Evolutionary conservation across 345 rosid species (phyloP), one percentile per base, ranked within the genome.

Genomic region (Salix suchowensis): DNA sequence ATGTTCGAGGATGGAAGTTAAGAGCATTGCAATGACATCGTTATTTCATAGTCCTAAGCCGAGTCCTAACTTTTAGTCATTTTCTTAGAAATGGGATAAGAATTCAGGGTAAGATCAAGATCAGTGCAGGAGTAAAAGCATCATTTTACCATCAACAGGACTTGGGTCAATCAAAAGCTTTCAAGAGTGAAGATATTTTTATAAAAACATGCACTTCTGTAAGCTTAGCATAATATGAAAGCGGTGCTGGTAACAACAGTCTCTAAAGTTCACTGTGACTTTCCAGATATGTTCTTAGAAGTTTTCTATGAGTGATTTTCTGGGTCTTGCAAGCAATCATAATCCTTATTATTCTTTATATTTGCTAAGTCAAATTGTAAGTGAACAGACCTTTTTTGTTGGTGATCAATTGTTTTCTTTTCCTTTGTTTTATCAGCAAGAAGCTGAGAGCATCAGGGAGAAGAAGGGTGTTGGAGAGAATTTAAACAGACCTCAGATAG

Each of bases 371-470:
- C 46, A 68, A 42, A 39, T 67, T 67, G 30, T 28, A 11, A 68
- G 24, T 68, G 34, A 34, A 21, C 13, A 34, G 7, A 12, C 15
- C 23, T 12, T 5, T 34, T 23, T 68, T 68, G 12, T 62, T 24
- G 66, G 34, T 26, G 28, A 62, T 23, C 26, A 23, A 19, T 6
- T 23, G 66, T 12, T 62, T 62, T 42, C 52, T 40, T 68, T 74
- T 61, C 12, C 50, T 72, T 77, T 74, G 37, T 72, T 70, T 77
- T 81, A 32, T 75, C 87, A 92, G 97, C 85, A 85, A 86, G 93
- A 90, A 82, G 92, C 78, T 75, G 94, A 90, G 82, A 86, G 78
- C 48, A 68, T 89, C 82, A 91, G 82, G 84, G 83, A 67, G 77
- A 87, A 84, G 81, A 89, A 87, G 78, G 85, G 72, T 74, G 68